These are phyloP conservation scores for Apostasia shenzhenica DNA, from an alignment of 106 monocot genomes.

Conservation along the genomic window DNA sequence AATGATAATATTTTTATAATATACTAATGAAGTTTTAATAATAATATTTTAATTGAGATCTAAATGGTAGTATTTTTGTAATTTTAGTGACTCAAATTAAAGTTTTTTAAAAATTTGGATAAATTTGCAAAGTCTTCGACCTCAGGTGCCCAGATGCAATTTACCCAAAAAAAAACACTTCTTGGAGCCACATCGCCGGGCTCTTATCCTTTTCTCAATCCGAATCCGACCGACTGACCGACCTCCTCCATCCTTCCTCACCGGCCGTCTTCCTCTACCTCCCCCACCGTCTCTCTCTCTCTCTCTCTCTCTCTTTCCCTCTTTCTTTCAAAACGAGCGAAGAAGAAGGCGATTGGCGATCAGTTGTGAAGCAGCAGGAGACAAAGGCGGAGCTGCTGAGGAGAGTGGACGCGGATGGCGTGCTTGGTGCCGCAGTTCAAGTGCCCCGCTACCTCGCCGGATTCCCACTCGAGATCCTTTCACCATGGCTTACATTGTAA, in stretches of 20 bases:
- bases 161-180: neutral
- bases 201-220: constrained; percentile 7
- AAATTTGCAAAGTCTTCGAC: no score
- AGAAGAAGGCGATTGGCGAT: neutral
- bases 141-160: no score
- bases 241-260: no score
- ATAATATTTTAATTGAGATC: no score
- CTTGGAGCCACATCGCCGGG: neutral
- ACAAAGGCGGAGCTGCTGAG: neutral
- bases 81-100: no score
- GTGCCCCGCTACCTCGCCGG: constrained; percentile 6
- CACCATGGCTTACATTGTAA: constrained; percentile 6
- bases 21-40: no score
- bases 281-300: neutral
- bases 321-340: neutral
- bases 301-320: neutral
- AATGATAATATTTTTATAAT: no score
- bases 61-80: no score
- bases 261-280: neutral
- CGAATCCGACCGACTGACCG: neutral
- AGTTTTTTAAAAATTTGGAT: no score
- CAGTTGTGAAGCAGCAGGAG: neutral
- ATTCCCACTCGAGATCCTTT: constrained; percentile 1
- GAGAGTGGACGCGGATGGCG: constrained; percentile 14
- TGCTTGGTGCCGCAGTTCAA: constrained; percentile 36